Conservation (phyloP, 148 eudicot genomes). For the Rhododendron ovatum region DNA sequence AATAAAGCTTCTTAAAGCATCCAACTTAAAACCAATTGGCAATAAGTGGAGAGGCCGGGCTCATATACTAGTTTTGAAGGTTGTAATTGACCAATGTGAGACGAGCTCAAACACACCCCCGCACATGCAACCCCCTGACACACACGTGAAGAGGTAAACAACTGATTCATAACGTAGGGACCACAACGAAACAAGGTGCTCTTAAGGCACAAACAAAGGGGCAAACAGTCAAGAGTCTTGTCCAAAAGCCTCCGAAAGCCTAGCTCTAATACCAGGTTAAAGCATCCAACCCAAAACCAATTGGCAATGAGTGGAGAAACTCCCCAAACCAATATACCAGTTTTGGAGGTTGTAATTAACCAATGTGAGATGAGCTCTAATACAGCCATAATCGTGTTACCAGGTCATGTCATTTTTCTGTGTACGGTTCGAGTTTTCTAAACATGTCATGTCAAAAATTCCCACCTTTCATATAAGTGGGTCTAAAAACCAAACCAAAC, state of each 20-base stretch:
- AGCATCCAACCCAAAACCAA: background rate
- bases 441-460: background rate
- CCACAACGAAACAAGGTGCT: background rate
- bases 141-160: background rate
- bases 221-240: background rate
- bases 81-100: no score
- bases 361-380: background rate
- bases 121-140: no score
- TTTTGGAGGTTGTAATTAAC: background rate
- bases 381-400: background rate
- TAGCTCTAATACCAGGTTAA: no score
- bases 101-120: no score
- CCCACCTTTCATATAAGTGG: background rate
- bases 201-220: background rate
- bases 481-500: background rate
- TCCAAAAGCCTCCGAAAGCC: background rate
- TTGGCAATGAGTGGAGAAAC: background rate
- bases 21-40: background rate
- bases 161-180: background rate
- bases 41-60: background rate
- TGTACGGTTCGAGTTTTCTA: background rate
- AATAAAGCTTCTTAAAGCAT: background rate
- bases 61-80: background rate
- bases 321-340: background rate
- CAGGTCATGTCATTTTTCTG: background rate